Base-by-base conservation (phyloP, 2,329 filamentous ascomycete genomes). In the Xylariaceae sp. region DNA sequence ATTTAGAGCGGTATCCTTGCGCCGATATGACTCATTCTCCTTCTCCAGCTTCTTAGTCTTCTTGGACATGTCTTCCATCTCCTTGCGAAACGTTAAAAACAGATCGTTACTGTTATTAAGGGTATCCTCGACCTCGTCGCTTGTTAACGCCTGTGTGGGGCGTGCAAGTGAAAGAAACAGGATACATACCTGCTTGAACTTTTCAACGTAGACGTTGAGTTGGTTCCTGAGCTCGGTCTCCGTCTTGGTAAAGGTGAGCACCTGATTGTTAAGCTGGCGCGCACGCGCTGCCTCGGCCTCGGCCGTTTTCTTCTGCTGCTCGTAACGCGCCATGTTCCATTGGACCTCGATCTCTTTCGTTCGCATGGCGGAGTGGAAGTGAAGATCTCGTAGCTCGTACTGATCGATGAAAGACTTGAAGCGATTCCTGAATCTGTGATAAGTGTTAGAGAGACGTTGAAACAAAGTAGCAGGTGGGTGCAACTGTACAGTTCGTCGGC, bases 61-160 rank as follows among this genome's bases (percentile, higher is more conserved):
- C 76, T 97, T 97, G 1, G 92, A 96, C 92, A 97, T 97, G 67
- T 97, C 94, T 73, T 97, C 94, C 92, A 97, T 97, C 73, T 97
- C 94, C 75, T 96, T 97, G 49, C 93, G 84, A 73, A 97, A 97
- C 1, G 94, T 97, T 61, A 97, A 77, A 72, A 97, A 97, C 48
- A 97, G 78, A 69, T 97, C 94, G 75, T 97, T 97, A 72, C 90
- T 96, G 69, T 97, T 97, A 74, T 97, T 97, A 47, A 97, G 81
- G 36, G 93, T 97, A 73, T 97, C 94, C 81, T 97, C 93, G 69
- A 97, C 93, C 93, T 97, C 77, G 73, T 71, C 62, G 72, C 68
- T 69, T 73, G 72, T 79, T 77, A 78, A 64, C 60, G 60, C 55
- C 56, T 60, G 60, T 53, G 57, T 53, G 53, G 51, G 62, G 57